Base-by-base conservation (phyloP, 257 asterid species). In the Gardenia jasminoides region DNA sequence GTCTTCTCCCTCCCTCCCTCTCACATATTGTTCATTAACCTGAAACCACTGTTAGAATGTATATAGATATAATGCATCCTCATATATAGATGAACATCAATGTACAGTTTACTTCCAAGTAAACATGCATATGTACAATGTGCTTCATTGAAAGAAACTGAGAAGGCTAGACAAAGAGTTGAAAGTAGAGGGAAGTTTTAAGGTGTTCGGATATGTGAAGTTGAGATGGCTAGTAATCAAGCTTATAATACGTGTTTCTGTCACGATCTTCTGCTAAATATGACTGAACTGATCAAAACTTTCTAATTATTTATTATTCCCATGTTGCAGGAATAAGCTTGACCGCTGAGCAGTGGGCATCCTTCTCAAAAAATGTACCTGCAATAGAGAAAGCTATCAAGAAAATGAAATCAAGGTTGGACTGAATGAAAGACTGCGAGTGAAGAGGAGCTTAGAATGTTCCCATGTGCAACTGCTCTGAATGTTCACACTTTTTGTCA, bases 371-470 rank as follows among this genome's bases (percentile, higher is more conserved):
- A 83, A 87, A 83, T 31, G 84, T 93, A 62, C 94, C 97, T 46
- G 96, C 86, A 66, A 89, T 95, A 68, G 99, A 95, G 86, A 85
- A 89, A 59, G 98, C 98, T 78, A 92, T 95, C 83, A 83, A 85
- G 88, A 91, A 89, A 83, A 83, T 93, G 97, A 91, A 93, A 80
- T 84, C 94, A 5, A 87, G 94, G 80, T 61, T 91, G 84, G 83
- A 80, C 67, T 48, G n/a, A 73, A 81, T 48, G n/a, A 73, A 81
- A 36, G 20, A 58, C 22, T 58, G 16, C 28, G 50, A 36, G 39
- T 12, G 15, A 39, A 33, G 22, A 36, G 70, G 26, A 39, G 52
- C 70, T 20, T 24, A 13, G 28, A 59, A 54, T n/a, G n/a, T n/a
- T n/a, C n/a, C 67, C 72, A 67, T 36, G 15, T 56, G 33, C 39